phyloP scores from a whole-genome alignment of 2,329 filamentous ascomycete genomes.

The Blastomyces parvus region DNA sequence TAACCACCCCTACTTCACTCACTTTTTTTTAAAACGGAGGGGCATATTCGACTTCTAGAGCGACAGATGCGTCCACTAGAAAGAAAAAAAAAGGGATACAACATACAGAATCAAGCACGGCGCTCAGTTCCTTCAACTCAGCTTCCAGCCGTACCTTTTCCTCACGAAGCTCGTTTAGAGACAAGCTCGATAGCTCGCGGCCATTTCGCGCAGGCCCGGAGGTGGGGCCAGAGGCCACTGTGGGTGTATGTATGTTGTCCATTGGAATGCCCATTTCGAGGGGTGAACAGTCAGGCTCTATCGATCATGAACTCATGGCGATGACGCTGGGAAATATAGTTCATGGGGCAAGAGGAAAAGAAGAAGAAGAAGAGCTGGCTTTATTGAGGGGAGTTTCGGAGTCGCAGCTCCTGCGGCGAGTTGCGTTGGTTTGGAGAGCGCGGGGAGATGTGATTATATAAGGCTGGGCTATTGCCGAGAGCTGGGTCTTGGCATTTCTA shows the following conservation, averaged over 20 bases:
- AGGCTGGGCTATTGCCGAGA: too few species aligned
- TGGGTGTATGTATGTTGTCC: constrained; percentile 59
- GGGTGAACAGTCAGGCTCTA: constrained; percentile 10
- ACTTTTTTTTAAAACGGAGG: too few species aligned
- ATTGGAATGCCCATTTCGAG: constrained; percentile 47
- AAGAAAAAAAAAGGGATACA: constrained; percentile 1
- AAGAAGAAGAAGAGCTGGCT: neutral
- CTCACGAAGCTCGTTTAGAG: constrained; percentile 68
- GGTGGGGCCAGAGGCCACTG: constrained; percentile 67
- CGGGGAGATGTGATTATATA: too few species aligned
- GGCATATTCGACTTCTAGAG: neutral
- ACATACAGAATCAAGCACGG: constrained; percentile 78
- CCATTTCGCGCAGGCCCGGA: constrained; percentile 44
- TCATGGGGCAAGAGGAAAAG: neutral
- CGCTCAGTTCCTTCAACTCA: constrained; percentile 74
- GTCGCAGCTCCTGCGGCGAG: too few species aligned
- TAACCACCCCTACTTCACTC: neutral
- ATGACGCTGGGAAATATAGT: neutral
- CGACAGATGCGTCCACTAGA: neutral
- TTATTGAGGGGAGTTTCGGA: neutral
- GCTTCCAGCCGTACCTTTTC: constrained; percentile 79
- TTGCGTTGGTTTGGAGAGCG: too few species aligned
- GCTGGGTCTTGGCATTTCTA: too few species aligned
- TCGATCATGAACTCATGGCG: constrained; percentile 11
- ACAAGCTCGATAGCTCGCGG: constrained; percentile 57